Percentiles rank a stretch among this genome's conserved stretches.
Conservation (phyloP, 2,329 filamentous ascomycete species). For the Plectosphaerella plurivora region DNA sequence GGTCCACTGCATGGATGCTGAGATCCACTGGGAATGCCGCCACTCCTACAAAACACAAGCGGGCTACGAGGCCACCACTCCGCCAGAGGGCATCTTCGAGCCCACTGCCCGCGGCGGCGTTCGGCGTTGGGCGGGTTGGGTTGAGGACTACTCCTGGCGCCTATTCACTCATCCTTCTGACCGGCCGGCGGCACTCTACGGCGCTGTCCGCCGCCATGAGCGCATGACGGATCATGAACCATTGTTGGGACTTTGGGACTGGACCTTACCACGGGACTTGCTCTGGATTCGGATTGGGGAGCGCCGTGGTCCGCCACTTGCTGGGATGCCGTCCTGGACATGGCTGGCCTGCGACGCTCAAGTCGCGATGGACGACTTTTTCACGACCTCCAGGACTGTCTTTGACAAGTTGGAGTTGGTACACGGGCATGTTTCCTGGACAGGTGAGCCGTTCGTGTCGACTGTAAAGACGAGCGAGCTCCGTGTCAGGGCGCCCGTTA, state of each 20-base stretch:
- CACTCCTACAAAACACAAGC: background rate
- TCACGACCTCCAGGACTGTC: background rate
- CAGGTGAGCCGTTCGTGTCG: background rate
- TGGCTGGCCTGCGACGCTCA: background rate
- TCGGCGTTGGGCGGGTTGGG: background rate
- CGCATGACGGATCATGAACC: background rate
- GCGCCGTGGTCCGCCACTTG: background rate
- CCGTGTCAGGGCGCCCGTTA: background rate
- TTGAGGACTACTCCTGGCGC: background rate
- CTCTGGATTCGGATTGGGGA: background rate
- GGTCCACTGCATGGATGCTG: slow-evolving; percentile 11
- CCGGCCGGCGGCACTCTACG: background rate
- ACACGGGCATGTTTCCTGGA: background rate
- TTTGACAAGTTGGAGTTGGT: background rate
- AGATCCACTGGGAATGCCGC: slow-evolving; percentile 14
- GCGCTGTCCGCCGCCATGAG: background rate
- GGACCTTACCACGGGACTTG: background rate
- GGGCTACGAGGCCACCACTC: background rate
- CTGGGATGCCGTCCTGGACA: background rate
- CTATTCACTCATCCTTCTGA: background rate
- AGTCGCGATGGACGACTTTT: background rate
- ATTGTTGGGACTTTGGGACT: background rate
- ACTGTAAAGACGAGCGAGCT: background rate
- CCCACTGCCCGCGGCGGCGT: background rate
- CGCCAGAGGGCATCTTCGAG: background rate